Percentiles rank a stretch among this genome's conserved stretches.
These are phyloP conservation scores for Tolypocladium tundrense DNA, from an alignment of 2,329 filamentous ascomycete genomes.

Conservation along the genomic window DNA sequence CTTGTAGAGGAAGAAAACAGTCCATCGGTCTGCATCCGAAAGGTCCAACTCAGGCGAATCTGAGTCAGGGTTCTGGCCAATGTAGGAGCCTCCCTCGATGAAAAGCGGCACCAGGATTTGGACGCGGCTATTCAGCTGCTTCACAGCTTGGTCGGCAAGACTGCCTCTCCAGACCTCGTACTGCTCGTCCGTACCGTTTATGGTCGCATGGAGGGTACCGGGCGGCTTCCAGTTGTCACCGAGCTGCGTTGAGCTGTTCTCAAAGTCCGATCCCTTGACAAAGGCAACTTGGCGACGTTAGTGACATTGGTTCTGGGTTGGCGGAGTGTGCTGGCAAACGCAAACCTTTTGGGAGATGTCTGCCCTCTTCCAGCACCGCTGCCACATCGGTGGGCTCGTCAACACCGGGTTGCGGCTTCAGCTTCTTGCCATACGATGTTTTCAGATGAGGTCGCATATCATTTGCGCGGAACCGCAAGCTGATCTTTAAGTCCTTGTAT, in stretches of 20 bases:
- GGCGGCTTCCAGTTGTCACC: slow-evolving; percentile 55
- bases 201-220: slow-evolving; percentile 57
- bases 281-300: slow-evolving; percentile 48
- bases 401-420: slow-evolving; percentile 52
- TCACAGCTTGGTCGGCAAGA: slow-evolving; percentile 58
- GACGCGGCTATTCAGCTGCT: slow-evolving; percentile 64
- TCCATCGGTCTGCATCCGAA: slow-evolving; percentile 75
- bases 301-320: background rate
- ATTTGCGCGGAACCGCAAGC: slow-evolving; percentile 54
- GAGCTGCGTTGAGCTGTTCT: slow-evolving; percentile 40
- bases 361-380: slow-evolving; percentile 50
- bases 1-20: slow-evolving; percentile 76
- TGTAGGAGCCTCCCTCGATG: slow-evolving; percentile 82
- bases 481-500: slow-evolving; percentile 71
- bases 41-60: slow-evolving; percentile 56
- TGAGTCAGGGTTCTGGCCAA: slow-evolving; percentile 38
- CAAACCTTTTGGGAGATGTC: slow-evolving; percentile 55
- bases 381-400: slow-evolving; percentile 60
- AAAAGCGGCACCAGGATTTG: slow-evolving; percentile 78
- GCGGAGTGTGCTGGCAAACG: background rate
- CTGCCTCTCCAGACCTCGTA: slow-evolving; percentile 82
- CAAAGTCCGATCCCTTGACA: slow-evolving; percentile 50
- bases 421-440: slow-evolving; percentile 62
- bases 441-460: slow-evolving; percentile 72
- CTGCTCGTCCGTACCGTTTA: slow-evolving; percentile 48